A percentile compares a stretch with the other conserved stretches of the same genome.
phyloP scores from a whole-genome alignment of 2,329 filamentous ascomycete genomes.

The Sphaerulina musiva region DNA sequence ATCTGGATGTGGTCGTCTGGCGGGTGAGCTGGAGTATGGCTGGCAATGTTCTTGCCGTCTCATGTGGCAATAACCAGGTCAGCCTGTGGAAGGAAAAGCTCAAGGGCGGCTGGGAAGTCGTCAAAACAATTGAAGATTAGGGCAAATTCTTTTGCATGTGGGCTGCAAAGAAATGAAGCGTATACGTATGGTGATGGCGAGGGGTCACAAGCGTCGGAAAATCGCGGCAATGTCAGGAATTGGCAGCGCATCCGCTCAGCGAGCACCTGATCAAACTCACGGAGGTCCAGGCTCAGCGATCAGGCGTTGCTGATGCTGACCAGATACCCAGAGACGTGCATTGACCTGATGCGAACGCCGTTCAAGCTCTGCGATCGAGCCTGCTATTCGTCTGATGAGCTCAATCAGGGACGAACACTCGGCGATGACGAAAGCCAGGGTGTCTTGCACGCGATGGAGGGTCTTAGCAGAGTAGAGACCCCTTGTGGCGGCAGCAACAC shows the following conservation, averaged over 20 bases:
- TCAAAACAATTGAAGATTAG: constrained; percentile 77
- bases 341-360: neutral
- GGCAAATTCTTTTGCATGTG: too few relatives aligned
- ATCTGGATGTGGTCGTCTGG: constrained; percentile 87
- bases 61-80: constrained; percentile 91
- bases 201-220: neutral
- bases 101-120: constrained; percentile 91
- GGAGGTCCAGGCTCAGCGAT: neutral
- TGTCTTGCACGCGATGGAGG: neutral
- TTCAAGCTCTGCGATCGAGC: neutral
- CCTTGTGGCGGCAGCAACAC: neutral
- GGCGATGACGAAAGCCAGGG: neutral
- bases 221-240: neutral
- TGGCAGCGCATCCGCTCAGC: neutral
- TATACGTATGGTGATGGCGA: neutral
- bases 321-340: neutral
- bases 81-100: constrained; percentile 98
- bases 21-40: constrained; percentile 96
- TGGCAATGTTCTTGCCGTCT: constrained; percentile 91
- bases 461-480: neutral
- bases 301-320: neutral
- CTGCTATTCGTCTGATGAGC: neutral
- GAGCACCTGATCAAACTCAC: neutral
- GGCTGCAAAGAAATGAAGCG: neutral
- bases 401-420: neutral